A percentile compares a stretch with the other conserved stretches of the same genome.
Evolutionary conservation across 176 grass and related monocot species (phyloP).

Genomic region (Echinochloa phyllopogon): DNA sequence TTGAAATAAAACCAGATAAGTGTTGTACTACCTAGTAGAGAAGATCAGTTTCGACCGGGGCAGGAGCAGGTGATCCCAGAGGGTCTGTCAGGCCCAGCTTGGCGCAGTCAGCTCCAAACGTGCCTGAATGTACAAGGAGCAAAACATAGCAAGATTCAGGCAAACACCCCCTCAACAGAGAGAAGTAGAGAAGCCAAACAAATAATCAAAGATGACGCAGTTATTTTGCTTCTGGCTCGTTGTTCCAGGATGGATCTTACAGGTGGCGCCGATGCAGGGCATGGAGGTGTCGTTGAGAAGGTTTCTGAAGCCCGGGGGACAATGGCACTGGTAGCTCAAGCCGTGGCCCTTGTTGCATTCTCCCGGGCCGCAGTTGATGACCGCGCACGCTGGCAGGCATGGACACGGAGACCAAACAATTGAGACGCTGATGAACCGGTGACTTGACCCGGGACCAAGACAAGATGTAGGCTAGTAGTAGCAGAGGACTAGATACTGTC

Average conservation of each 20-base stretch:
- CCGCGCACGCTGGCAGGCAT: neutral
- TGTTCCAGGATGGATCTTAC: neutral
- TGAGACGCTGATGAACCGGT: neutral
- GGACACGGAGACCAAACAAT: neutral
- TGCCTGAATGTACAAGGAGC: neutral
- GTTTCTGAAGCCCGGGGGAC: slow-evolving; percentile 15
- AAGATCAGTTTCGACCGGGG: neutral
- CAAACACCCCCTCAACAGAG: too few relatives aligned
- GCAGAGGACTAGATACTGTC: too few relatives aligned
- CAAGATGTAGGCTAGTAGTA: too few relatives aligned
- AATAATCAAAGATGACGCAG: neutral
- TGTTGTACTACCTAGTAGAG: neutral
- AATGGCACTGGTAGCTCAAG: neutral
- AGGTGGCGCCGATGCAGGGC: slow-evolving; percentile 5
- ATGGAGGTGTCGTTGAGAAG: neutral
- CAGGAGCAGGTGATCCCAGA: neutral
- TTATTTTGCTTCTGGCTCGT: neutral
- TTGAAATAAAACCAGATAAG: neutral
- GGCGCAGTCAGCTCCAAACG: neutral
- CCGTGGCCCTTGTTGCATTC: neutral
- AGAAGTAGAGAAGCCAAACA: too few relatives aligned
- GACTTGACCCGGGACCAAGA: neutral
- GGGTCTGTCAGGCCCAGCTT: neutral
- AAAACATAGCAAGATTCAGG: neutral
- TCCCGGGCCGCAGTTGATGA: slow-evolving; percentile 14